Evolutionary conservation across 1,139 yeast species (phyloP).

Genomic region (Pichiaceae sp.): DNA sequence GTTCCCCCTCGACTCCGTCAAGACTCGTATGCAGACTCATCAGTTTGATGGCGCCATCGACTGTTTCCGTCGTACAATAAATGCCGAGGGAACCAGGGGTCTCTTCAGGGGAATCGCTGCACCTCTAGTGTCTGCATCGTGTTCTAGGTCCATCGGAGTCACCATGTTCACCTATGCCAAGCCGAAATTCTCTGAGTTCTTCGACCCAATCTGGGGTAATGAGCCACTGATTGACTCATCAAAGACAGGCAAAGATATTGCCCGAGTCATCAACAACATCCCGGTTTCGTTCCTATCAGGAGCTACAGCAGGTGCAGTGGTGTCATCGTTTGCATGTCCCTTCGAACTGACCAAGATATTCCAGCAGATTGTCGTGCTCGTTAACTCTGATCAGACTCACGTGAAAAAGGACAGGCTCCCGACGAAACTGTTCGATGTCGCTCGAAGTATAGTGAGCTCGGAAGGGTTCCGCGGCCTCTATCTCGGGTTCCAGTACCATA

Average conservation of each 20-base stretch:
- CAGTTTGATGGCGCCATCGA: slow-evolving; percentile 48
- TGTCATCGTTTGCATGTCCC: slow-evolving; percentile 70
- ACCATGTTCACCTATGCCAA: slow-evolving; percentile 53
- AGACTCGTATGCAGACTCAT: slow-evolving; percentile 81
- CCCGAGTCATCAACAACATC: slow-evolving; percentile 33
- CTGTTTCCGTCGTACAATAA: slow-evolving; percentile 50
- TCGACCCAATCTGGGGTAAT: slow-evolving; percentile 19
- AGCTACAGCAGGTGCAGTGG: slow-evolving; percentile 53
- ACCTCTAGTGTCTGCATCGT: slow-evolving; percentile 58
- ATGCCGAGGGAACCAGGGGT: slow-evolving; percentile 59
- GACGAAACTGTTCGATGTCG: slow-evolving; percentile 38
- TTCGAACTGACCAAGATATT: slow-evolving; percentile 79
- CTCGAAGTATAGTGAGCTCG: slow-evolving; percentile 39
- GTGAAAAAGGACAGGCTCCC: slow-evolving; percentile 24
- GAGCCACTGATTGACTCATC: slow-evolving; percentile 8
- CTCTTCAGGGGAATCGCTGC: slow-evolving; percentile 73
- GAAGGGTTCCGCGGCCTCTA: slow-evolving; percentile 62
- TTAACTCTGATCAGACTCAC: slow-evolving; percentile 21
- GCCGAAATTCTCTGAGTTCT: slow-evolving; percentile 30
- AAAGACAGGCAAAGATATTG: slow-evolving; percentile 1
- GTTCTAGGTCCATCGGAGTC: slow-evolving; percentile 60
- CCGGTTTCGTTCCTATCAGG: slow-evolving; percentile 68
- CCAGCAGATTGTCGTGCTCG: slow-evolving; percentile 58
- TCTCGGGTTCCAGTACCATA: slow-evolving; percentile 64
- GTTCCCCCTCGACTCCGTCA: slow-evolving; percentile 77